Evolutionary conservation across 768 basidiomycete genomes (phyloP).

Genomic region (Mycena floridula): DNA sequence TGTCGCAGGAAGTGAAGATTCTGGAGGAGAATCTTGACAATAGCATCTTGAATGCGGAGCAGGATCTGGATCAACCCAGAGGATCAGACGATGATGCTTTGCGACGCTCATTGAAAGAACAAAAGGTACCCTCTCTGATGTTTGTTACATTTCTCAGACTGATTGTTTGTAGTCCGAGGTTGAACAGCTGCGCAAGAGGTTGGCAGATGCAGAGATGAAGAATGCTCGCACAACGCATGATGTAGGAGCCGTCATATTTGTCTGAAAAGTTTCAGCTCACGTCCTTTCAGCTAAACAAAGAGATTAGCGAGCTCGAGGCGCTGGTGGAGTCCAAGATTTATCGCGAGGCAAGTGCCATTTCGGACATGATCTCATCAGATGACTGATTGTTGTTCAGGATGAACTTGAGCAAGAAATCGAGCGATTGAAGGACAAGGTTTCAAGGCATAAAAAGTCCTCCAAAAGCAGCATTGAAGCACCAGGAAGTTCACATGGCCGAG

Average conservation of each 20-base stretch:
- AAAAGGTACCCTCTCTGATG: constrained; percentile 37
- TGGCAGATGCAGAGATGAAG: constrained; percentile 71
- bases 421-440: constrained; percentile 63
- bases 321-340: constrained; percentile 90
- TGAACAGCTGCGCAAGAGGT: constrained; percentile 64
- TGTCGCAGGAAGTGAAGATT: constrained; percentile 58
- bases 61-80: constrained; percentile 12
- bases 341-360: no score
- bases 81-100: constrained; percentile 25
- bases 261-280: neutral
- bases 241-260: constrained; percentile 32
- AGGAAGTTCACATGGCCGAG: constrained; percentile 20
- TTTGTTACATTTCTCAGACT: neutral
- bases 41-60: constrained; percentile 47
- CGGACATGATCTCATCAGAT: neutral
- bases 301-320: constrained; percentile 87
- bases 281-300: constrained; percentile 70
- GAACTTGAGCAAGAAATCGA: constrained; percentile 85
- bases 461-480: constrained; percentile 33
- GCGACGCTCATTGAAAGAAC: constrained; percentile 39
- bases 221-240: constrained; percentile 63
- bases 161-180: constrained; percentile 41
- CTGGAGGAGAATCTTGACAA: constrained; percentile 74
- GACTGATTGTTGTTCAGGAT: constrained; percentile 38
- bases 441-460: constrained; percentile 58